Evolutionary conservation across 495 filamentous ascomycete genomes (phyloP).

Genomic region (Lepidopterella palustris): DNA sequence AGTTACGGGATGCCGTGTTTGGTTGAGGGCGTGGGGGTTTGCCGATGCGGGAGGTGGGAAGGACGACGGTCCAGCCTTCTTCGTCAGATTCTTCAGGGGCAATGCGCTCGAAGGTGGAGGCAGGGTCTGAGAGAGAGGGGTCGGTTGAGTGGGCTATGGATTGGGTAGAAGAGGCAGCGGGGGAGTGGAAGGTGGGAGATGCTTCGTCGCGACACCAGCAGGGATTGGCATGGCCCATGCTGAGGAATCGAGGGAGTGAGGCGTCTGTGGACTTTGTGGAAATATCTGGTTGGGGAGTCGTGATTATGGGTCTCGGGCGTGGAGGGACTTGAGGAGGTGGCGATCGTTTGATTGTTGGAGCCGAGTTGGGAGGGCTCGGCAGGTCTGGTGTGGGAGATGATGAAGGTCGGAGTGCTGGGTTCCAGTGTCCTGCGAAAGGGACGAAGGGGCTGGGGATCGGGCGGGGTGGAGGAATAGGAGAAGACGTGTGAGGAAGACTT

Average conservation of each 20-base stretch:
- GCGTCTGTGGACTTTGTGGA: neutral
- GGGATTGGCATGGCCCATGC: neutral
- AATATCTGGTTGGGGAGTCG: neutral
- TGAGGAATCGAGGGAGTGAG: slow-evolving; percentile 3
- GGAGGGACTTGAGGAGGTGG: neutral
- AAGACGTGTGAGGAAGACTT: no score
- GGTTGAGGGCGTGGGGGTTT: neutral
- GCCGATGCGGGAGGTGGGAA: neutral
- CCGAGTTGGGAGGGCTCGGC: neutral
- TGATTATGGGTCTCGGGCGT: neutral
- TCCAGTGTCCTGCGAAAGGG: no score
- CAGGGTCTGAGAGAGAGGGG: neutral
- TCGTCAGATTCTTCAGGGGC: neutral
- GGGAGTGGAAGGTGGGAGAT: neutral
- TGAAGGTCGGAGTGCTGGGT: no score
- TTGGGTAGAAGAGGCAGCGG: neutral
- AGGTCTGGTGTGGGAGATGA: no score
- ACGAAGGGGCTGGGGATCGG: no score
- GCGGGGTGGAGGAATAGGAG: no score
- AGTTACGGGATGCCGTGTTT: neutral
- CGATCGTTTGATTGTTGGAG: no score
- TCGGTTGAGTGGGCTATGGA: neutral
- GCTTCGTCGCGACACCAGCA: neutral
- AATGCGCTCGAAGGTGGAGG: neutral
- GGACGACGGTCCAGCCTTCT: slow-evolving; percentile 8